Conservation (phyloP, 345 rosid species). For the Erucastrum elatum region DNA sequence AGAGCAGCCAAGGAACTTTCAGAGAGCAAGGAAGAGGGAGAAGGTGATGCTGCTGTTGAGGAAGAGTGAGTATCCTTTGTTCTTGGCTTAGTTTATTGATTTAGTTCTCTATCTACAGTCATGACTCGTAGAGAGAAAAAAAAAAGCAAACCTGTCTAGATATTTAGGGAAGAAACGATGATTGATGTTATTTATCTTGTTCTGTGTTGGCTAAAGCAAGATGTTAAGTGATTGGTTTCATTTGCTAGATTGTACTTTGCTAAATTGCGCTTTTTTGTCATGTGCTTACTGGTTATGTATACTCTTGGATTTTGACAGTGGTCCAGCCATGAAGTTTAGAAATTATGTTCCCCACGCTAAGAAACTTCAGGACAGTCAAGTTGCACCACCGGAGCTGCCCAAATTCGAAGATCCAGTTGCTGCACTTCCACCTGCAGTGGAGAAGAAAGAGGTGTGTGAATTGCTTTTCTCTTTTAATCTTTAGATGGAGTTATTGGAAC, state of each 20-base stretch:
- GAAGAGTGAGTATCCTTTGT: constrained; percentile 37
- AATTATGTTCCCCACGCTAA: constrained; percentile 94
- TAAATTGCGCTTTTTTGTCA: not conserved
- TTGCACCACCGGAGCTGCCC: constrained; percentile 82
- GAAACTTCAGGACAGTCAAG: constrained; percentile 86
- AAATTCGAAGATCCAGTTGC: constrained; percentile 85
- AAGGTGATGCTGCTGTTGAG: constrained; percentile 34
- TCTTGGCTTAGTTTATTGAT: not conserved
- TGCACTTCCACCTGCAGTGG: constrained; percentile 55
- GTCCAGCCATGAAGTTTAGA: constrained; percentile 75
- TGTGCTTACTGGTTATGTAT: constrained; percentile 20
- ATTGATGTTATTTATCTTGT: not conserved
- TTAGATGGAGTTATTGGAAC: not conserved
- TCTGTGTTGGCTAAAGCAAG: not conserved
- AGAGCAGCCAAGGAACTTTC: constrained; percentile 71
- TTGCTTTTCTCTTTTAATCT: not conserved
- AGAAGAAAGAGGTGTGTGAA: constrained; percentile 62
- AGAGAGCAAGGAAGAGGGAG: constrained; percentile 38
- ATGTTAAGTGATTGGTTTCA: constrained; percentile 2
- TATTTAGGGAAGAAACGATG: not conserved
- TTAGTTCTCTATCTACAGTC: not conserved
- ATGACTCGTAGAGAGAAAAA: not conserved
- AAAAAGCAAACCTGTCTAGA: not conserved
- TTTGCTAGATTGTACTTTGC: not conserved
- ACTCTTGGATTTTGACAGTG: constrained; percentile 43